Evolutionary conservation across 805 yeast species (phyloP).

Genomic region (Barnettozyma salicaria): DNA sequence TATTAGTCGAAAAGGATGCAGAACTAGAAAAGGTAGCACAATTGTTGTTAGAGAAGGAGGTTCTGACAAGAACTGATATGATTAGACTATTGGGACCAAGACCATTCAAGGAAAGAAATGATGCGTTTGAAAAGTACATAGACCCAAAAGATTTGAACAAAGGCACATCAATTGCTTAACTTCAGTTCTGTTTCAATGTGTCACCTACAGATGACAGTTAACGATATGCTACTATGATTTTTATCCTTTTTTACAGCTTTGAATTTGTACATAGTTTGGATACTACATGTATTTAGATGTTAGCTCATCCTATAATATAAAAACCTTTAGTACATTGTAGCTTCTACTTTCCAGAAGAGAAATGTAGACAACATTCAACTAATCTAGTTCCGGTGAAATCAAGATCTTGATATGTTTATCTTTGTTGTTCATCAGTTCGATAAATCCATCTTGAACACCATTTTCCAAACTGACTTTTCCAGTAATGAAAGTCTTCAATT

Average conservation of each 20-base stretch:
- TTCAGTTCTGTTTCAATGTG: background rate
- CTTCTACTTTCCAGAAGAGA: too few species aligned
- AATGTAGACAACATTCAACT: too few species aligned
- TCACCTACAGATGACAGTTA: too few species aligned
- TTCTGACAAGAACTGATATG: constrained; percentile 91
- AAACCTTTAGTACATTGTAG: too few species aligned
- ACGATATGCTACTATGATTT: too few species aligned
- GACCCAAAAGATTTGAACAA: constrained; percentile 24
- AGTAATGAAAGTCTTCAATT: constrained; percentile 34
- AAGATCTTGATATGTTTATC: constrained; percentile 42
- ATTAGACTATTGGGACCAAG: constrained; percentile 81
- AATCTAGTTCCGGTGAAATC: constrained; percentile 31
- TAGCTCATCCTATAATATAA: too few species aligned
- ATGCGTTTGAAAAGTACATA: constrained; percentile 78
- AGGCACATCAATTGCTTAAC: constrained; percentile 7
- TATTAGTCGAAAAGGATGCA: constrained; percentile 61
- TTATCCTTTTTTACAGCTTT: too few species aligned
- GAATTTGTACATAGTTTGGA: constrained; percentile 2
- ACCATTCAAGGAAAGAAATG: constrained; percentile 86
- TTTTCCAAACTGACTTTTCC: constrained; percentile 34
- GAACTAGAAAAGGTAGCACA: constrained; percentile 86
- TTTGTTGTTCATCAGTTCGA: constrained; percentile 37
- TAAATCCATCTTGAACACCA: constrained; percentile 38
- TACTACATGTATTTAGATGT: too few species aligned
- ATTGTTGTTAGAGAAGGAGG: constrained; percentile 80